Evolutionary conservation across 2,329 filamentous ascomycete genomes (phyloP).

Genomic region (Ophiostoma sp.): DNA sequence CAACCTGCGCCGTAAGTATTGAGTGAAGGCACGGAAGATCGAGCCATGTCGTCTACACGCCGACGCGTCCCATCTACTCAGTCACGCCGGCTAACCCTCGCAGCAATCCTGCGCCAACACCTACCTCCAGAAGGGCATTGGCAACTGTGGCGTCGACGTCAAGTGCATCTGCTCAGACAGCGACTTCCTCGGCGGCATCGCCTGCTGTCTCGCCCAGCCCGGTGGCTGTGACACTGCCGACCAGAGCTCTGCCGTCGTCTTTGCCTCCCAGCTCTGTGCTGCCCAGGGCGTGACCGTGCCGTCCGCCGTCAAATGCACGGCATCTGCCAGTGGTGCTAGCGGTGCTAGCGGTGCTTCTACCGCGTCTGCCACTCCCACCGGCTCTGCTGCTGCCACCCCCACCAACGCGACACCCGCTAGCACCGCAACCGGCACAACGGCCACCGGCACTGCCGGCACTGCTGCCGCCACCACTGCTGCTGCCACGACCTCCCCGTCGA

Average conservation of each 20-base stretch:
- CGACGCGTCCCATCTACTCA: neutral
- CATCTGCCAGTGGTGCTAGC: slow-evolving; percentile 21
- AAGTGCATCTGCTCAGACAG: slow-evolving; percentile 41
- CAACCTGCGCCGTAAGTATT: slow-evolving; percentile 51
- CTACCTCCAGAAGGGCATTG: slow-evolving; percentile 32
- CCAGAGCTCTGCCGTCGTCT: slow-evolving; percentile 32
- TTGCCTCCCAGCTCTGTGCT: slow-evolving; percentile 33
- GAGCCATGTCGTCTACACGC: neutral
- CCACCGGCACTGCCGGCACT: slow-evolving; percentile 12
- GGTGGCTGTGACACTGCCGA: slow-evolving; percentile 31
- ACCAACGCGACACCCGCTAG: slow-evolving; percentile 9
- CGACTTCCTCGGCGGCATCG: slow-evolving; percentile 38
- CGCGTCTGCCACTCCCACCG: slow-evolving; percentile 8
- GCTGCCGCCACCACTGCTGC: slow-evolving; percentile 21
- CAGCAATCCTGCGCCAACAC: slow-evolving; percentile 33
- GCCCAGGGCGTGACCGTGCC: slow-evolving; percentile 34
- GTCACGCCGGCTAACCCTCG: neutral
- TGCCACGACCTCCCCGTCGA: slow-evolving; percentile 21
- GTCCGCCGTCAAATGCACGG: slow-evolving; percentile 31
- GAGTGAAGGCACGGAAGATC: no score
- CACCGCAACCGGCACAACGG: slow-evolving; percentile 15
- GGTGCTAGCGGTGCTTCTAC: slow-evolving; percentile 17
- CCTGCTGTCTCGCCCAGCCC: slow-evolving; percentile 33
- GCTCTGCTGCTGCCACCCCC: slow-evolving; percentile 19
- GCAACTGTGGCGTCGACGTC: slow-evolving; percentile 34